Evolutionary conservation across 2,329 filamentous ascomycete species (phyloP).

Genomic region (Polychaeton citri): DNA sequence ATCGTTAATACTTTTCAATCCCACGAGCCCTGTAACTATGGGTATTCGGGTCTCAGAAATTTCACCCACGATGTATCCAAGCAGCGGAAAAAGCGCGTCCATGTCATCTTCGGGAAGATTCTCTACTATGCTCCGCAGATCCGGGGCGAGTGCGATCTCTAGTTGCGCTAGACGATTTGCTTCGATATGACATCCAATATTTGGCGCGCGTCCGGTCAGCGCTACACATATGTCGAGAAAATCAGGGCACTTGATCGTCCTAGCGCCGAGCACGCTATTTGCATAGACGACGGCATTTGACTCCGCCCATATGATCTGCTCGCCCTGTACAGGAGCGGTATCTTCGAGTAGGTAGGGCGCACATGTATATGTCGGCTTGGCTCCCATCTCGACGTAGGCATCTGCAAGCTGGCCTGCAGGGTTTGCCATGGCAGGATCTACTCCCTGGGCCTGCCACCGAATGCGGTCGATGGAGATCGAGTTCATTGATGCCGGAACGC

Average conservation of each 20-base stretch:
- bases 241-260: constrained; percentile 34
- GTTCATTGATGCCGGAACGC: constrained; percentile 29
- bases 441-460: constrained; percentile 26
- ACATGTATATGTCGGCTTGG: constrained; percentile 29
- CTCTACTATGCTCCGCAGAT: too few relatives aligned
- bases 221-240: constrained; percentile 32
- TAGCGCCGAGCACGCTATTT: constrained; percentile 33
- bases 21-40: constrained; percentile 21
- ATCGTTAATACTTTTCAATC: constrained; percentile 14
- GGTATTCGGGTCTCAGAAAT: constrained; percentile 22
- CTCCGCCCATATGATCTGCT: constrained; percentile 32
- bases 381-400: constrained; percentile 29
- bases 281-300: constrained; percentile 35
- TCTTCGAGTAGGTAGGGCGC: constrained; percentile 29
- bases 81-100: constrained; percentile 26
- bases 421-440: constrained; percentile 18
- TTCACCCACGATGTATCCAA: constrained; percentile 26
- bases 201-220: constrained; percentile 26
- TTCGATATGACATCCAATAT: constrained; percentile 17
- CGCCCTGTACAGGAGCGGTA: constrained; percentile 20
- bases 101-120: constrained; percentile 12
- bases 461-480: constrained; percentile 31
- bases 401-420: constrained; percentile 24
- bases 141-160: constrained; percentile 4
- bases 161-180: constrained; percentile 8